Base-by-base conservation (phyloP, 106 monocot species). In the Agapanthus africanus region DNA sequence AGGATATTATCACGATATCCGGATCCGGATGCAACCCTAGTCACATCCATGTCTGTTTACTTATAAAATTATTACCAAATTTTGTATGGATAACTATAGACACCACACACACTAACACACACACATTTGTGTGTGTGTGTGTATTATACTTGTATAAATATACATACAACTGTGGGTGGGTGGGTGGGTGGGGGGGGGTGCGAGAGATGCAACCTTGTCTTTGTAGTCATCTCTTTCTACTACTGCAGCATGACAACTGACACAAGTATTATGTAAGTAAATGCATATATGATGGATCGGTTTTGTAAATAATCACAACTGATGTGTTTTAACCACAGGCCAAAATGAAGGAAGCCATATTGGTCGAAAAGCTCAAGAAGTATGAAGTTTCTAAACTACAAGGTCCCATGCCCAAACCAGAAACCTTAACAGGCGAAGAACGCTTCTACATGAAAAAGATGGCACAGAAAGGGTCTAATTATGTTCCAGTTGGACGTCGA, bases 381-480 rank as follows among this genome's bases (percentile, higher is more conserved):
- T 92, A 99, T 74, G 82, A 87, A 65, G 84, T 99, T 41, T 32
- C 83, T 16, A 79, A 92, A 73, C 63, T 80, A 42, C 83, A 99
- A 62, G 87, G 97, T 41, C 97, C 97, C 7, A 68, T 61, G 50
- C 40, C 77, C 23, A 81, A 87, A 63, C 76, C 84, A 42, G 87
- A 87, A 49, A 68, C 63, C 1, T 62, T 92, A 11, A 83, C 84
- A 7, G 97, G 92, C 2, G 92, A 97, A 80, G 92, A 99, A 51
- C 79, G 92, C 16, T 99, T 92, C 49, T 92, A 81, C 71, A 73
- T 99, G 74, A 89, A 91, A 66, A 99, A 99, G 77, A 90, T 92
- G 86, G 86, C 92, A n/a, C 97, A 99, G 70, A 99, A 92, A 74
- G 81, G 80, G 42, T 89, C 97, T 37, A 99, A 99, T 77, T 99